phyloP scores from a whole-genome alignment of 2,329 filamentous ascomycete genomes.

The Exophiala bonariae region DNA sequence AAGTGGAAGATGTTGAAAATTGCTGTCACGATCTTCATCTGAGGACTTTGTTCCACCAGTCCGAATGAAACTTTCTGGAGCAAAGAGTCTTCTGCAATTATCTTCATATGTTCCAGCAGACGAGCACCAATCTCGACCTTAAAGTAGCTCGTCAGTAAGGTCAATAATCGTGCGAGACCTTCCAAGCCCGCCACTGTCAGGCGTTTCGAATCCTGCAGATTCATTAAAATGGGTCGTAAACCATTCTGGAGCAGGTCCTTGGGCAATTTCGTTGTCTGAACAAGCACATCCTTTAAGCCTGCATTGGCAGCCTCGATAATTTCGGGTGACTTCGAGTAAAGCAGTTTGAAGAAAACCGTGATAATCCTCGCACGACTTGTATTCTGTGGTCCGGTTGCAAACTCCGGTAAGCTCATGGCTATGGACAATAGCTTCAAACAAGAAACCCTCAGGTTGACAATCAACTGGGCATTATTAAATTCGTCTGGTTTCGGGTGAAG shows the following conservation, averaged over 20 bases:
- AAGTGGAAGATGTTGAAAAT: conserved; percentile 97
- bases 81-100: conserved; percentile 76
- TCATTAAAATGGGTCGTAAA: conserved; percentile 90
- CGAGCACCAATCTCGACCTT: conserved; percentile 96
- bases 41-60: conserved; percentile 85
- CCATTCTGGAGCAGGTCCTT: conserved; percentile 95
- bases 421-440: conserved; percentile 92
- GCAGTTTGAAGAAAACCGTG: conserved; percentile 93
- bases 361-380: conserved; percentile 70
- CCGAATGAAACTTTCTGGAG: conserved; percentile 92
- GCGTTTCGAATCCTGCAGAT: conserved; percentile 88
- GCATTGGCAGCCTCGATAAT: conserved; percentile 93
- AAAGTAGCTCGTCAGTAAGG: conserved; percentile 95
- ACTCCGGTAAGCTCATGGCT: conserved; percentile 90
- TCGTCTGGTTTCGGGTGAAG: conserved; percentile 90
- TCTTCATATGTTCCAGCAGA: conserved; percentile 89
- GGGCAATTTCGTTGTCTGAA: conserved; percentile 85
- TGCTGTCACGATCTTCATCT: conserved; percentile 92
- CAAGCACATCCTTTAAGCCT: conserved; percentile 82
- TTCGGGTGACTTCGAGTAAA: conserved; percentile 89
- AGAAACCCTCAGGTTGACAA: conserved; percentile 85
- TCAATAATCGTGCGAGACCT: conserved; percentile 83
- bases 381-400: conserved; percentile 69
- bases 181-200: conserved; percentile 87
- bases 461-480: conserved; percentile 92